These are phyloP conservation scores for Leptosphaerulina australis DNA, from an alignment of 2,329 filamentous ascomycete species.

Conservation along the genomic window DNA sequence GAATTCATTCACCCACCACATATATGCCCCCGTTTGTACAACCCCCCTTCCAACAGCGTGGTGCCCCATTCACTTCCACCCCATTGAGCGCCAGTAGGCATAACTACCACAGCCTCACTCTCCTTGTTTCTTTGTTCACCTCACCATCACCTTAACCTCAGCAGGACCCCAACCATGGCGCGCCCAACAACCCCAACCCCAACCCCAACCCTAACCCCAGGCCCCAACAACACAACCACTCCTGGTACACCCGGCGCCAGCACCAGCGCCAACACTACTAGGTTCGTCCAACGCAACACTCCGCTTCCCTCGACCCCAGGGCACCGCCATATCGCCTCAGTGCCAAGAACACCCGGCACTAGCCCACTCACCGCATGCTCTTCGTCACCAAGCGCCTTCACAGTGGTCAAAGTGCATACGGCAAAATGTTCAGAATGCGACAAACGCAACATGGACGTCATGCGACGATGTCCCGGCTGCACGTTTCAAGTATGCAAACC, in stretches of 20 bases:
- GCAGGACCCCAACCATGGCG: background rate
- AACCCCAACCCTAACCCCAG: background rate
- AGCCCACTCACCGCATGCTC: slow-evolving; percentile 21
- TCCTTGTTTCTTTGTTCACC: too few relatives aligned
- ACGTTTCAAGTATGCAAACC: slow-evolving; percentile 43
- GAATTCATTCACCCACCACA: too few relatives aligned
- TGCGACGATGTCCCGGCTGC: slow-evolving; percentile 45
- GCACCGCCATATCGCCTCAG: slow-evolving; percentile 2
- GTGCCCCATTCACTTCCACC: too few relatives aligned
- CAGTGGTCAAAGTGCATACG: slow-evolving; percentile 37
- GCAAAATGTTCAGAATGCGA: slow-evolving; percentile 49
- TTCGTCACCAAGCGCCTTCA: slow-evolving; percentile 29
- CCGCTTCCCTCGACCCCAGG: slow-evolving; percentile 3
- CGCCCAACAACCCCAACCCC: slow-evolving; percentile 6
- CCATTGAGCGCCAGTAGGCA: too few relatives aligned
- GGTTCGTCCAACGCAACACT: slow-evolving; percentile 5
- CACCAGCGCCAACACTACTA: background rate
- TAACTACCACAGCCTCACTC: too few relatives aligned
- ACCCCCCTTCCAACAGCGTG: too few relatives aligned
- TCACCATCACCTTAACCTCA: background rate
- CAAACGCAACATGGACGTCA: slow-evolving; percentile 36
- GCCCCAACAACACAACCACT: background rate
- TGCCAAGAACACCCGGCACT: slow-evolving; percentile 19
- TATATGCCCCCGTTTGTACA: too few relatives aligned
- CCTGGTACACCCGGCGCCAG: background rate